Evolutionary conservation across 2,329 filamentous ascomycete species (phyloP), one percentile per base, ranked within the genome.

Genomic region (Penicillium digitatum): DNA sequence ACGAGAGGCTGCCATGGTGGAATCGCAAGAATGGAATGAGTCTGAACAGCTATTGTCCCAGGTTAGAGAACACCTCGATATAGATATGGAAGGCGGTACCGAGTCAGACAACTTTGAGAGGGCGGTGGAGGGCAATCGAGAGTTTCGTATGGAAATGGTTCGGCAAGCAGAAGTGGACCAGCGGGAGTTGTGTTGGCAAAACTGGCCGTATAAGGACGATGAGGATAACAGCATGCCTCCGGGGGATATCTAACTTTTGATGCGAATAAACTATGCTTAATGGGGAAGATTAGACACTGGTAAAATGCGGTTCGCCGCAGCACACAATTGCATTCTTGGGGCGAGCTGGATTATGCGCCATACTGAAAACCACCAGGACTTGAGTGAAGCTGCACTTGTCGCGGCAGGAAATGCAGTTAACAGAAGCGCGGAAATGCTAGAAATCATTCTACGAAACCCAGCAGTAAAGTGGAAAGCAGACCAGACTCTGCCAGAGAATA

Each of bases 161-260:
- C 43, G 53, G 51, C 62, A 69, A 35, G 45, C 61, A 39, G 64
- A 64, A 8, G 32, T 31, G 18, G 48, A 48, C 35, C 39, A 68
- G 47, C 44, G 45, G 11, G 63, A 65, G 34, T 52, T 62, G 0
- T 64, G 53, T 57, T 68, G 67, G 66, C 57, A 54, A 5, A 68
- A 65, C 39, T 69, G 60, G 66, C 62, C 66, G 12, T 68, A 63
- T 51, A 66, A 64, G 53, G 62, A 68, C 58, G 57, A 61, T 20
- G 57, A 57, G 5, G 62, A 64, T 44, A 18, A 54, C 22, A 63
- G 54, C 40, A 48, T 59, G 55, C 58, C 59, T 56, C 50, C 56
- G 11, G 18, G 16, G 16, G 38, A 43, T 34, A 50, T 50, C 38
- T 56, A 49, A 18, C 35, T 52, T 29, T 53, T 47, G 35, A n/a